Evolutionary conservation across 257 asterid species (phyloP).

Genomic region (Salvia rosmarinus): DNA sequence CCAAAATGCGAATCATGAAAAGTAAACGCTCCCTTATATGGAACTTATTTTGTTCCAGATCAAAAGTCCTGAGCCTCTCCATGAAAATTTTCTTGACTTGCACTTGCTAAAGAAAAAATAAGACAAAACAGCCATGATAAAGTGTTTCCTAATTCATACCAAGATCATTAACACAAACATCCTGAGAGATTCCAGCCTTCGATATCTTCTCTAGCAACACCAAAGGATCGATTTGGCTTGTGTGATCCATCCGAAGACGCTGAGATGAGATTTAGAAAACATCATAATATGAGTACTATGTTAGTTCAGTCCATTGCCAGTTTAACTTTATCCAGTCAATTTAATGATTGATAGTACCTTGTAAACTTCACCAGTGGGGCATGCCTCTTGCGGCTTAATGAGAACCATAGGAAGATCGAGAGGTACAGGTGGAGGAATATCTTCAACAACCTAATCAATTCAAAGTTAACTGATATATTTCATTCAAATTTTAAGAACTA

Average conservation of each 20-base stretch:
- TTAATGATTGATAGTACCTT: constrained; percentile 53
- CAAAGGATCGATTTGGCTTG: constrained; percentile 80
- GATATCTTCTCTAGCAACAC: constrained; percentile 76
- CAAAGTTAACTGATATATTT: constrained; percentile 8
- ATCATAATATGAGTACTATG: constrained; percentile 14
- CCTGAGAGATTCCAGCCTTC: constrained; percentile 78
- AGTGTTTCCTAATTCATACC: constrained; percentile 48
- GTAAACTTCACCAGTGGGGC: constrained; percentile 97
- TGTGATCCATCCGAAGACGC: constrained; percentile 65
- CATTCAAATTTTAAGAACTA: neutral
- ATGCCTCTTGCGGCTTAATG: constrained; percentile 86
- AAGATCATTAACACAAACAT: constrained; percentile 80
- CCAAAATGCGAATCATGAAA: too few species aligned
- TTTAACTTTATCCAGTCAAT: constrained; percentile 8
- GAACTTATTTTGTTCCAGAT: constrained; percentile 16
- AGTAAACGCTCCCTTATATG: too few species aligned
- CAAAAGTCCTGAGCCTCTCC: neutral
- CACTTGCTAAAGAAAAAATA: neutral
- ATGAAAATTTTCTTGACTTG: neutral
- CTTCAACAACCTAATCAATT: constrained; percentile 74
- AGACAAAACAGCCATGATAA: neutral
- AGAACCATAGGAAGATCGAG: constrained; percentile 83
- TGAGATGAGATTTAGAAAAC: constrained; percentile 49
- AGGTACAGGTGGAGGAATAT: constrained; percentile 66
- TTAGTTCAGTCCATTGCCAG: neutral